Evolutionary conservation across 331 rosid genomes (phyloP), one percentile per base, ranked within the genome.

Genomic region (Rosa hybrid): DNA sequence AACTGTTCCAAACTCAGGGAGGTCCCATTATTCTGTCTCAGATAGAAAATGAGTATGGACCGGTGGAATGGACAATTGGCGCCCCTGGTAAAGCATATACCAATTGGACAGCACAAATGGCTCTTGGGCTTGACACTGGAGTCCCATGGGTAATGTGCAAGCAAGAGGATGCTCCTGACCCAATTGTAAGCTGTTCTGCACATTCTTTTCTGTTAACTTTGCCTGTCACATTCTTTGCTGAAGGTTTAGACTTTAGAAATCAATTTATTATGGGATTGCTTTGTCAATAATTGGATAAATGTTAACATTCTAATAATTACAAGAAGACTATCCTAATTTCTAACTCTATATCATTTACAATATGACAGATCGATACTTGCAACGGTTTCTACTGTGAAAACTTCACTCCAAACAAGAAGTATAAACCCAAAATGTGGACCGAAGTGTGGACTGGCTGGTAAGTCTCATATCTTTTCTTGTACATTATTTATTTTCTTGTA

Each of bases 141-240:
- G 99, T 96, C 4, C 99, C 99, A 5, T 96, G 99, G 99, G 81
- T 96, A 74, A 96, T 96, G 99, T 96, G 99, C 91, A 96, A 96
- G 89, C 99, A 93, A 90, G 89, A 93, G 53, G 99, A 96, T 79
- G 96, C 99, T 75, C 99, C 99, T 25, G 97, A 90, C 71, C 99
- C 99, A 18, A 68, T 90, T 77, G 99, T 96, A 87, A 89, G 90
- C 72, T 18, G 23, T 69, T 25, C 12, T 38, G 13, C 34, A 21
- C 16, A 14, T 78, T 75, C 50, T 81, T 42, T 67, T 45, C 49
- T 45, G 49, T 59, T 6, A 51, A 38, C 71, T 34, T 27, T 63
- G 12, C 12, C 38, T 75, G 74, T 79, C 73, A 34, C 62, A 78
- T 71, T 79, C 76, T 0, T 65, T 45, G 10, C 51, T 10, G 2